Conservation (phyloP, 2,329 filamentous ascomycete genomes). For the Elsinoe necatrix region DNA sequence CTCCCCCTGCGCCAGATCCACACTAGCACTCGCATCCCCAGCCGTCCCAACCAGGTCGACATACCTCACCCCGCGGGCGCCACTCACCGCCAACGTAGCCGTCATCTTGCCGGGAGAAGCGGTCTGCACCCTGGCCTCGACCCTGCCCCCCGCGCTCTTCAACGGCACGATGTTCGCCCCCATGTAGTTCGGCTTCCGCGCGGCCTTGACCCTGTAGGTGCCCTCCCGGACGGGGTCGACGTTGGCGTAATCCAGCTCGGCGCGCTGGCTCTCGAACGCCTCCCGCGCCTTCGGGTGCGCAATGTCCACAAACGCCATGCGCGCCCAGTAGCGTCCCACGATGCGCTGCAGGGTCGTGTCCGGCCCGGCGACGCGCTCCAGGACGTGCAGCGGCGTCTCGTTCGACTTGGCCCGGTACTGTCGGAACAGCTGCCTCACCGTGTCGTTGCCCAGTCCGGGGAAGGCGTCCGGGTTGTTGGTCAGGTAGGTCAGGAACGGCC, state of each 20-base stretch:
- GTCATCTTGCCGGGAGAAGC: conserved; percentile 31
- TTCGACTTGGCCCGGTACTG: conserved; percentile 40
- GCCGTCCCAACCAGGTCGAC: background rate
- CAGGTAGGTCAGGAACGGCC: conserved; percentile 44
- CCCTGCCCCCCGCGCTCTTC: conserved; percentile 25
- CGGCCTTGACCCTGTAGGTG: conserved; percentile 38
- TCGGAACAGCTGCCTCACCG: conserved; percentile 28
- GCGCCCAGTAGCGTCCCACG: conserved; percentile 45
- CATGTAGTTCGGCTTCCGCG: conserved; percentile 41
- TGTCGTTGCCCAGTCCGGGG: conserved; percentile 21
- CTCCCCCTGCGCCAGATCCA: conserved; percentile 33
- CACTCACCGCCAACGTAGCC: conserved; percentile 36
- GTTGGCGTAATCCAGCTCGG: conserved; percentile 37
- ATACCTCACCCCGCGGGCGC: conserved; percentile 21
- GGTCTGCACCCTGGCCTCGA: conserved; percentile 26
- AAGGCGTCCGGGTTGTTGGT: conserved; percentile 42
- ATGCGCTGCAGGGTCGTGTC: conserved; percentile 31
- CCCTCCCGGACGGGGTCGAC: conserved; percentile 33
- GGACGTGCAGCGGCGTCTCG: conserved; percentile 43
- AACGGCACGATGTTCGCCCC: conserved; percentile 44
- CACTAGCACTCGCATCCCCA: conserved; percentile 26
- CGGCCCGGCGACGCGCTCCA: conserved; percentile 32
- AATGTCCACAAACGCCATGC: conserved; percentile 47
- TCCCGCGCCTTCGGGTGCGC: conserved; percentile 38
- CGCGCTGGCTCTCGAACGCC: conserved; percentile 32